phyloP scores from a whole-genome alignment of 1,284 basidiomycete genomes.

The Ustilago bromivora region DNA sequence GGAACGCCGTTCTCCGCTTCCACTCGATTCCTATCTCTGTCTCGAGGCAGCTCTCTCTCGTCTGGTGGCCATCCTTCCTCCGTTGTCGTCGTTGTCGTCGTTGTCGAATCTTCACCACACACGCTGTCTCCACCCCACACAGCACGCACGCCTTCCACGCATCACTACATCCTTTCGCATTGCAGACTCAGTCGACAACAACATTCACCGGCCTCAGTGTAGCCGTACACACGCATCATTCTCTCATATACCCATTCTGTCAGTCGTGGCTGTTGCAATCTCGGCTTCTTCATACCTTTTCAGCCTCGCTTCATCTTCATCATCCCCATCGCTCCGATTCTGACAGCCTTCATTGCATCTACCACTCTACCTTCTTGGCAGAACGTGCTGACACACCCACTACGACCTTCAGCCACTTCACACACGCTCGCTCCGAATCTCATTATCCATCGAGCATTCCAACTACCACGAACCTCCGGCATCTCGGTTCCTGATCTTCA shows the following conservation, averaged over 20 bases:
- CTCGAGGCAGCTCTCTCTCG: not conserved
- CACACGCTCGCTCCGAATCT: not conserved
- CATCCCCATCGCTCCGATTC: conserved; percentile 2
- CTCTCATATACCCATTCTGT: not conserved
- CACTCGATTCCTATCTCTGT: not conserved
- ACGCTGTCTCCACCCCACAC: no score
- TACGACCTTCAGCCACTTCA: not conserved
- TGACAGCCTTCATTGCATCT: not conserved
- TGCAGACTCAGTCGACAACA: not conserved
- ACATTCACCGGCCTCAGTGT: not conserved
- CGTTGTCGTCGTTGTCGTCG: not conserved
- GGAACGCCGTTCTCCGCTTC: conserved; percentile 2
- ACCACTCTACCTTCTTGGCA: not conserved
- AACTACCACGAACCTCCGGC: not conserved
- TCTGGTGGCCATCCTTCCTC: not conserved
- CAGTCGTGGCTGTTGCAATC: not conserved
- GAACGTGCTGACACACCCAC: not conserved
- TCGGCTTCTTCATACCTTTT: not conserved
- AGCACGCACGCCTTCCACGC: no score
- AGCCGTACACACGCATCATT: not conserved
- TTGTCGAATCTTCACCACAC: not conserved
- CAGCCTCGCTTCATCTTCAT: conserved; percentile 4
- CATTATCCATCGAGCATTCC: not conserved
- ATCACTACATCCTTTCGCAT: no score
- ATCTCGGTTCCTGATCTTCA: not conserved